Base-by-base conservation (phyloP, 768 basidiomycete species). In the Boletus eberwhitei region DNA sequence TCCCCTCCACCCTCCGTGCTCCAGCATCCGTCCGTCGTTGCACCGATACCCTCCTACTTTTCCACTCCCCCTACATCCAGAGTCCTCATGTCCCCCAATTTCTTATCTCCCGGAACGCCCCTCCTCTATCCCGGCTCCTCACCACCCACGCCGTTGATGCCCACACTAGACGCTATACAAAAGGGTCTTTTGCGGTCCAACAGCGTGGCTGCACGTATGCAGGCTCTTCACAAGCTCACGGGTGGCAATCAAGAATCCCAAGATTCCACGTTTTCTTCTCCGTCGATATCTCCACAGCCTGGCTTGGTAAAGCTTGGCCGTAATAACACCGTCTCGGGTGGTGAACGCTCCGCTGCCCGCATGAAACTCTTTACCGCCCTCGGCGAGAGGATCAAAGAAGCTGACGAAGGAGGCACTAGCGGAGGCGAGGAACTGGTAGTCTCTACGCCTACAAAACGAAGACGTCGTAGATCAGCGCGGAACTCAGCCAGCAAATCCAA, bases 131-230 rank as follows among this genome's bases (percentile, higher is more conserved):
- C 85, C n/a, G 82, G 82, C 14, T 79, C 83, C 17, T 81, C 86
- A 6, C 82, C 85, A 8, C 85, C 84, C 3, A 59, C 64, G 1
- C 87, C 88, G 17, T 69, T 83, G 62, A 70, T 88, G 35, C 91
- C 91, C 0, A 83, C 89, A 4, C 76, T 96, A 7, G 88, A 91
- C 63, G 88, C 87, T 21, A 74, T 95, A 36, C 86, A 86, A 65
- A 82, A 77, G 63, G 87, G 87, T 16, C 80, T 97, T 3, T 86
- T 90, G 64, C 86, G 94, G 19, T 95, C 94, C 2, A 94, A 95
- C 67, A 95, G 93, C 64, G 90, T 84, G 12, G 78, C 90, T n/a
- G 89, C 88, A 21, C 80, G 87, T 49, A 81, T 85, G 48, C 81
- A 87, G 64, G 93, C 93, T 5, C 83, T 96, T 82, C 84, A 72